Evolutionary conservation across 306 rosid genomes (phyloP), one percentile per base, ranked within the genome.

Genomic region (Citrullus colocynthis): DNA sequence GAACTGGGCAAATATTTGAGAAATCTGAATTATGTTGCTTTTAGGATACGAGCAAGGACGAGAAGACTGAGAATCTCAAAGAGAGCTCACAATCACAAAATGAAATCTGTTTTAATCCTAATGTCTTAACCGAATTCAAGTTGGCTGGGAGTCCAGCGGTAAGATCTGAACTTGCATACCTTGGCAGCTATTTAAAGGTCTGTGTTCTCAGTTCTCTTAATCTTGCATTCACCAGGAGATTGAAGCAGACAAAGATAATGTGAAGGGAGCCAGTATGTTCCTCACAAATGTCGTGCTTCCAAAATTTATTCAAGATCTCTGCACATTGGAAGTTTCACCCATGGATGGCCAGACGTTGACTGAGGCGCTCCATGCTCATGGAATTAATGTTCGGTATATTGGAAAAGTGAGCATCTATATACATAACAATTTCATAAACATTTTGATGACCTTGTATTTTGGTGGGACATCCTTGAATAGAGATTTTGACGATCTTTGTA

Each of bases 291-390:
- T 89, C 78, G 98, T 89, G 63, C 93, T 96, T 86, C 98, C 98
- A 1, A 96, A 96, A 83, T 96, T 96, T 77, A 83, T 96, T 76
- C 98, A 96, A 92, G 99, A 96, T 82, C 96, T 96, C 54, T 91
- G 98, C 84, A 91, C 93, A 0, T 97, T 96, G 75, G 99, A 96
- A 93, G 97, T 96, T 80, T 96, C 99, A 3, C 99, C 99, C 6
- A 96, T 96, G 99, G 99, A 96, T 85, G 98, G 99, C 66, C 99
- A 92, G 84, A 96, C 99, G 66, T 78, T 96, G 77, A 91, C 97
- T 67, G 99, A 96, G 86, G 99, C 97, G 64, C 92, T 96, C 58
- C 99, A 96, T 85, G 99, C 98, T 79, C 97, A 92, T 83, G 99
- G 99, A 84, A 91, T 96, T 72, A 96, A 92, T 83, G 86, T 96